These are phyloP conservation scores for Naganishia sp. DNA, from an alignment of 1,284 basidiomycete species.

Conservation along the genomic window DNA sequence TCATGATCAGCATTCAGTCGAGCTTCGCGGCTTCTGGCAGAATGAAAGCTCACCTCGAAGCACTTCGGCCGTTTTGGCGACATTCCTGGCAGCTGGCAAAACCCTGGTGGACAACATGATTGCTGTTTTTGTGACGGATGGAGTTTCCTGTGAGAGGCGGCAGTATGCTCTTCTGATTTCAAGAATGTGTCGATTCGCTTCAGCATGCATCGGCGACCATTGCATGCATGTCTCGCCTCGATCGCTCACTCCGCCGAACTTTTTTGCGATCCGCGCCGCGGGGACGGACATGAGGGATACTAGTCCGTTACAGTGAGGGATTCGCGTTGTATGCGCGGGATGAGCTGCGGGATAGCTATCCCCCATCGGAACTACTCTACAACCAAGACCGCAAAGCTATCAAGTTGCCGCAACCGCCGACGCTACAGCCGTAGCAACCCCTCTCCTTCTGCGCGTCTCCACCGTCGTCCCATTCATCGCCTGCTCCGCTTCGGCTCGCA, in stretches of 20 bases:
- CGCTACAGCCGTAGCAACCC: slow-evolving; percentile 31
- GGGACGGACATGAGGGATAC: neutral
- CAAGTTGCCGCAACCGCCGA: slow-evolving; percentile 14
- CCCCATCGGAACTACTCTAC: no score
- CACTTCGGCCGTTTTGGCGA: slow-evolving; percentile 15
- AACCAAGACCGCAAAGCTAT: no score
- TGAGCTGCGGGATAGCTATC: no score
- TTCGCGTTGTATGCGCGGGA: no score
- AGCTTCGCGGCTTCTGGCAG: neutral
- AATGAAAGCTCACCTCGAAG: slow-evolving; percentile 29
- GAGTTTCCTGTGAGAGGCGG: neutral
- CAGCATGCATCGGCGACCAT: neutral
- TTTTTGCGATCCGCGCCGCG: slow-evolving; percentile 10
- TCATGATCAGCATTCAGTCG: neutral
- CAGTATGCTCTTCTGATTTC: neutral
- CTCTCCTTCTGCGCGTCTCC: slow-evolving; percentile 32
- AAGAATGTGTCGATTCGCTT: neutral
- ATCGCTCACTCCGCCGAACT: slow-evolving; percentile 21
- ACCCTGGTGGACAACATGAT: slow-evolving; percentile 31
- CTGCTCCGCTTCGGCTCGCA: slow-evolving; percentile 31
- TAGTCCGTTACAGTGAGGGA: neutral
- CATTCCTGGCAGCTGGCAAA: slow-evolving; percentile 26
- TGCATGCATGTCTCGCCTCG: slow-evolving; percentile 20
- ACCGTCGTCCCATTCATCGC: slow-evolving; percentile 27
- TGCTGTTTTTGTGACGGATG: slow-evolving; percentile 2